These are phyloP conservation scores for Hibiscus tridactylites DNA, from an alignment of 345 rosid genomes.

Conservation along the genomic window DNA sequence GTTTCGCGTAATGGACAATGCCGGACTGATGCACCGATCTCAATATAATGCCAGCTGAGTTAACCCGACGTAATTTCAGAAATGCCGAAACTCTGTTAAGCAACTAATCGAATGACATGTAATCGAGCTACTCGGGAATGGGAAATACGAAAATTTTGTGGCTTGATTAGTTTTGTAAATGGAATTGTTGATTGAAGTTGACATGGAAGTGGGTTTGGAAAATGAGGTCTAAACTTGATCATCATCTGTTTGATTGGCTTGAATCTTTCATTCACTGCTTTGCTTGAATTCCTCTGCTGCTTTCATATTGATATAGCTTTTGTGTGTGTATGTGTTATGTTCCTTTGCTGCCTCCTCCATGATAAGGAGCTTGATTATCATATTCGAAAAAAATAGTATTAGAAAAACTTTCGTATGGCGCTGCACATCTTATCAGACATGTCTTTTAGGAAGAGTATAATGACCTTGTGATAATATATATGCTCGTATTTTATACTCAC, in stretches of 20 bases:
- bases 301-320: too few species aligned
- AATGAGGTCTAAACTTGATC: conserved; percentile 8
- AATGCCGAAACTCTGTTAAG: conserved; percentile 9
- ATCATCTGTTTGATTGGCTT: conserved; percentile 1
- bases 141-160: conserved; percentile 22
- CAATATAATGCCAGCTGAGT: conserved; percentile 8
- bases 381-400: too few species aligned
- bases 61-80: conserved; percentile 11
- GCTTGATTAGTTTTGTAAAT: conserved; percentile 36
- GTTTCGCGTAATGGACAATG: conserved; percentile 42
- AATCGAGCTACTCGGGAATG: conserved; percentile 15
- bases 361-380: too few species aligned
- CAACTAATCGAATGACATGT: conserved; percentile 10
- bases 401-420: too few species aligned
- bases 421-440: too few species aligned
- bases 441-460: too few species aligned
- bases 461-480: too few species aligned
- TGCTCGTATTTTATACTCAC: too few species aligned
- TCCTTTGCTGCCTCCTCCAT: too few species aligned
- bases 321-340: too few species aligned
- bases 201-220: conserved; percentile 11
- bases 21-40: conserved; percentile 14
- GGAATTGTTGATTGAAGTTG: conserved; percentile 28
- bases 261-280: background rate
- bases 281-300: background rate